Evolutionary conservation across 2,329 filamentous ascomycete species (phyloP).

Genomic region (Pyricularia sp.): DNA sequence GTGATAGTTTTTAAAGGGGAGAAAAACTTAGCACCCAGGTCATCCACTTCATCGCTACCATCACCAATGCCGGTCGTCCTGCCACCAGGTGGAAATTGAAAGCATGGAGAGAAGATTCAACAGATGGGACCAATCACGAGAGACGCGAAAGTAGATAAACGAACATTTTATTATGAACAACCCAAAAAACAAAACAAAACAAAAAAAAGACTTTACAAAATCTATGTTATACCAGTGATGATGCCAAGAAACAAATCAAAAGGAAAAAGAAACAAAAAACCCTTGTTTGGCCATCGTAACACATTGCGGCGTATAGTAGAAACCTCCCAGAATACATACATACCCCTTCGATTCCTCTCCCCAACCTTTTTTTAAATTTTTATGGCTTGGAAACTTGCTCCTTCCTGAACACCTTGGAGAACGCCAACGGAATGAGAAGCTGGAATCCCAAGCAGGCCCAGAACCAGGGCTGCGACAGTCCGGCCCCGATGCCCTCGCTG

Average conservation of each 20-base stretch:
- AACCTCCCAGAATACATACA: too few relatives aligned
- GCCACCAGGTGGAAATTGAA: too few relatives aligned
- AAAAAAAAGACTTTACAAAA: background rate
- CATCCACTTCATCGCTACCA: too few relatives aligned
- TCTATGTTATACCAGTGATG: background rate
- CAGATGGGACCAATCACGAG: too few relatives aligned
- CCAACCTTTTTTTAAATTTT: too few relatives aligned
- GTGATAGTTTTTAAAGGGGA: too few relatives aligned
- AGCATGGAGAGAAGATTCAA: too few relatives aligned
- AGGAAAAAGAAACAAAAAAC: background rate
- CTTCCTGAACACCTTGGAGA: background rate
- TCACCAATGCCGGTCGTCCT: too few relatives aligned
- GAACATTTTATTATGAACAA: background rate
- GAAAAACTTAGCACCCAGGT: too few relatives aligned
- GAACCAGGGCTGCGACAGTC: background rate
- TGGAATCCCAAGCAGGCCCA: background rate
- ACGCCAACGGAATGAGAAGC: background rate
- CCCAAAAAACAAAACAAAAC: background rate
- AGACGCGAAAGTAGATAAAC: background rate
- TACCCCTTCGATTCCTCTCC: too few relatives aligned
- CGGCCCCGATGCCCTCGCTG: background rate
- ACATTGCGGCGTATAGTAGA: background rate
- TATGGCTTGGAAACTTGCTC: background rate
- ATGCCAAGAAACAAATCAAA: background rate
- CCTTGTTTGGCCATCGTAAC: background rate